Conservation (phyloP, 371 early-diverging fungal species). For the Phascolomyces articulosus region DNA sequence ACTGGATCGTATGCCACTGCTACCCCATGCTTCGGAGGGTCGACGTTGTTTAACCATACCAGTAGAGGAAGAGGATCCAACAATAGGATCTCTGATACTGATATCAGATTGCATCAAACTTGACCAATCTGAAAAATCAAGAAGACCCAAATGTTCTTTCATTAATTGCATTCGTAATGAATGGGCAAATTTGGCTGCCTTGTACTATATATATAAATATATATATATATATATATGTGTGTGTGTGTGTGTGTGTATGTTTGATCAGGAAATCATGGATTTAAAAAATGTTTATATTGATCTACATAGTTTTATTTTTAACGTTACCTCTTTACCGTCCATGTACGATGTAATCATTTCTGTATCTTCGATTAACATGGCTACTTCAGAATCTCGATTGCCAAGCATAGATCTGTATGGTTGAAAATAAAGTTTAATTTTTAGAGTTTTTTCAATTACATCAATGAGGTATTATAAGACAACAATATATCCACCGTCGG, state of each 20-base stretch:
- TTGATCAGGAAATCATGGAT: slow-evolving; percentile 2
- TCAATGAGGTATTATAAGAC: too few relatives aligned
- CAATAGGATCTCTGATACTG: not conserved
- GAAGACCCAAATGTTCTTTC: slow-evolving; percentile 83
- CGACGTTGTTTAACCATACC: not conserved
- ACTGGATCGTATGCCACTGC: slow-evolving; percentile 12
- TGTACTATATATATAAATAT: slow-evolving; percentile 47
- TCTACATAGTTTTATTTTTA: too few relatives aligned
- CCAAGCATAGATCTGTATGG: slow-evolving; percentile 81
- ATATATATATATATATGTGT: too few relatives aligned
- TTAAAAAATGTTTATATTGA: too few relatives aligned
- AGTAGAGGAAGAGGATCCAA: not conserved
- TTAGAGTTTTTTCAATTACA: too few relatives aligned
- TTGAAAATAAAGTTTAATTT: not conserved
- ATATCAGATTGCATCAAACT: slow-evolving; percentile 13
- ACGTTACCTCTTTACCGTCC: slow-evolving; percentile 66
- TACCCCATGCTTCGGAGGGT: not conserved
- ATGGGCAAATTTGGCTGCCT: slow-evolving; percentile 77
- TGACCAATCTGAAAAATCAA: slow-evolving; percentile 44
- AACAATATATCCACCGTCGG: too few relatives aligned
- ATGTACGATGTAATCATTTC: slow-evolving; percentile 68
- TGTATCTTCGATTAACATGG: slow-evolving; percentile 83
- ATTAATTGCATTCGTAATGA: slow-evolving; percentile 77
- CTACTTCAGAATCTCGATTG: slow-evolving; percentile 91
- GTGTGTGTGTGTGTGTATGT: too few relatives aligned